These are phyloP conservation scores for Smittium culicis DNA, from an alignment of 371 early-diverging fungal genomes.

Conservation along the genomic window DNA sequence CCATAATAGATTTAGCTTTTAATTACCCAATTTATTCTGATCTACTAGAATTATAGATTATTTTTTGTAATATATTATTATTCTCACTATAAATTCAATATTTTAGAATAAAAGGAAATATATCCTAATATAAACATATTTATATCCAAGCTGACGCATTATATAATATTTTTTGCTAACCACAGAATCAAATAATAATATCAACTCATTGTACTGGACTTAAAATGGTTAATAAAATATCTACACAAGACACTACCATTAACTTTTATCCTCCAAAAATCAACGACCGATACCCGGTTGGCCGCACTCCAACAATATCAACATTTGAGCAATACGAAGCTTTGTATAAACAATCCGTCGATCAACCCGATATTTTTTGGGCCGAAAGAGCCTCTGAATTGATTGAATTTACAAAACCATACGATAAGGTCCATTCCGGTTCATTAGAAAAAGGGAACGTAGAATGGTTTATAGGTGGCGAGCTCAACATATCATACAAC, in stretches of 20 bases:
- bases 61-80: too few species aligned
- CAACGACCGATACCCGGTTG: neutral
- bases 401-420: slow-evolving; percentile 64
- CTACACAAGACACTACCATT: neutral
- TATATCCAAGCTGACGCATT: too few species aligned
- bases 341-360: slow-evolving; percentile 63
- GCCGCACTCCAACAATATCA: slow-evolving; percentile 45
- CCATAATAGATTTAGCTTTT: too few species aligned
- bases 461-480: slow-evolving; percentile 88
- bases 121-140: too few species aligned
- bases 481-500: slow-evolving; percentile 89
- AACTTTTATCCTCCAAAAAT: neutral
- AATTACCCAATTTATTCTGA: too few species aligned
- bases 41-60: too few species aligned
- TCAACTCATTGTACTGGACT: too few species aligned
- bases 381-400: slow-evolving; percentile 61
- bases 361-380: slow-evolving; percentile 70
- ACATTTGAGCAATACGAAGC: slow-evolving; percentile 62
- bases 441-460: slow-evolving; percentile 59
- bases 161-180: too few species aligned
- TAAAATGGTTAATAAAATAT: too few species aligned
- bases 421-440: slow-evolving; percentile 47
- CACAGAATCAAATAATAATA: too few species aligned
- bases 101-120: too few species aligned
- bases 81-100: too few species aligned